Base-by-base conservation (phyloP, 331 rosid genomes). In the Stylosanthes scabra region DNA sequence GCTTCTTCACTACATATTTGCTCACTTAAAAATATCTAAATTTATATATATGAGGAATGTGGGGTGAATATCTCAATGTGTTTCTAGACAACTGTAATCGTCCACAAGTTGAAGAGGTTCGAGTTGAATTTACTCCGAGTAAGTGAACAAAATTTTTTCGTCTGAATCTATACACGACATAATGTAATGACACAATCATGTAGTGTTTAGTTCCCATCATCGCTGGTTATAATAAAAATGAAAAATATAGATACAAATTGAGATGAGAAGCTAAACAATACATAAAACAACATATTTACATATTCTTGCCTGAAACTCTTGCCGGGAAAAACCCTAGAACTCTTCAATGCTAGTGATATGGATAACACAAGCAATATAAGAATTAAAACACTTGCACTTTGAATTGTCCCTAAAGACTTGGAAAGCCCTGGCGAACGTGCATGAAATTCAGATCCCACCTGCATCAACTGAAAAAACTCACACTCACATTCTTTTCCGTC, bases 241-340 rank as follows among this genome's bases (percentile, higher is more conserved):
- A 55, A 55, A 34, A 34, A 34, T 3, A 34, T 76, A 79, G 63
- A 64, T 63, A 88, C 84, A 81, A 77, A 74, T 66, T 65, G 83
- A 64, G 91, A 86, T 72, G 88, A 83, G 92, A 84, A 80, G 64
- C 97, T 83, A 90, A 89, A 82, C 88, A 59, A 70, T 70, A 77
- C 83, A 84, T 66, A 50, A 50, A 77, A 78, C 82, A 74, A 45
- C 83, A 81, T 85, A 81, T 91, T 68, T 89, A 91, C 97, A 89
- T 29, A 85, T 61, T 73, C 70, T 72, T 68, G 69, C 73, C 79
- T 25, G 68, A 82, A 81, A 75, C 80, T 70, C 68, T 71, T 67
- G 81, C 76, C 16, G 73, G 78, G 81, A 60, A 78, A 77, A 70
- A 80, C 78, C 78, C 27, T 59, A 55, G 37, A 42, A 55, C 78